phyloP scores from a whole-genome alignment of 2,329 filamentous ascomycete species.

The Madurella mycetomatis region DNA sequence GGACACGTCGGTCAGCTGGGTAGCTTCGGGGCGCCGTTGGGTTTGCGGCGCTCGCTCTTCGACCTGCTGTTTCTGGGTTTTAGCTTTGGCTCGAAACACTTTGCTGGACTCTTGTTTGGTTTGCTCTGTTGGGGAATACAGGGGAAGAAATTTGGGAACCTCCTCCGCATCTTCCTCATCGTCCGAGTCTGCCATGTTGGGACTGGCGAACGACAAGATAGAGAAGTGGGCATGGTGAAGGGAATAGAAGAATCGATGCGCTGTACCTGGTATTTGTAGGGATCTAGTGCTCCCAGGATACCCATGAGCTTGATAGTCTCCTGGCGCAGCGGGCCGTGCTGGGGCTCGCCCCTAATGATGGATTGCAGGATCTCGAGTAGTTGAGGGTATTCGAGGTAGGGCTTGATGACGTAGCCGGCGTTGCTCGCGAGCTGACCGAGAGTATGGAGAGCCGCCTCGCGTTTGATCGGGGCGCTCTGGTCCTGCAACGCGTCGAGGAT shows the following conservation, averaged over 20 bases:
- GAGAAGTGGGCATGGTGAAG: slow-evolving; percentile 15
- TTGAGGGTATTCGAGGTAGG: slow-evolving; percentile 92
- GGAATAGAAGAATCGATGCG: slow-evolving; percentile 17
- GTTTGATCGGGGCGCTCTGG: slow-evolving; percentile 82
- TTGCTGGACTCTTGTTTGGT: background rate
- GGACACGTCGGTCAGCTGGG: slow-evolving; percentile 82
- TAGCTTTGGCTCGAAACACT: slow-evolving; percentile 10
- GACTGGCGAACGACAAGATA: slow-evolving; percentile 12
- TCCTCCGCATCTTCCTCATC: slow-evolving; percentile 10
- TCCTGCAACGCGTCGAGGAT: slow-evolving; percentile 93
- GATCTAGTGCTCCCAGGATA: slow-evolving; percentile 89
- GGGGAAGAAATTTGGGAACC: background rate
- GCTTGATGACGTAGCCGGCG: slow-evolving; percentile 94
- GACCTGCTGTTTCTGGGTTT: slow-evolving; percentile 56
- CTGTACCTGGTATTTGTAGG: slow-evolving; percentile 80
- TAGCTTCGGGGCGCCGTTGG: slow-evolving; percentile 60
- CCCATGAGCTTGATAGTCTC: slow-evolving; percentile 97
- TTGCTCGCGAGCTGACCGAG: slow-evolving; percentile 91
- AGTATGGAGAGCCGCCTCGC: slow-evolving; percentile 85
- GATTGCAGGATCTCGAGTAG: slow-evolving; percentile 87
- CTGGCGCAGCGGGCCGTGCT: slow-evolving; percentile 76
- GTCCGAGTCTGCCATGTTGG: slow-evolving; percentile 15
- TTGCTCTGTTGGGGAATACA: background rate
- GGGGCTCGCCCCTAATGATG: slow-evolving; percentile 86
- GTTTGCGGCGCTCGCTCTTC: slow-evolving; percentile 83